Percentiles rank a stretch among this genome's conserved stretches.
These are phyloP conservation scores for Silene conica DNA, from an alignment of 148 eudicot genomes.

Conservation along the genomic window DNA sequence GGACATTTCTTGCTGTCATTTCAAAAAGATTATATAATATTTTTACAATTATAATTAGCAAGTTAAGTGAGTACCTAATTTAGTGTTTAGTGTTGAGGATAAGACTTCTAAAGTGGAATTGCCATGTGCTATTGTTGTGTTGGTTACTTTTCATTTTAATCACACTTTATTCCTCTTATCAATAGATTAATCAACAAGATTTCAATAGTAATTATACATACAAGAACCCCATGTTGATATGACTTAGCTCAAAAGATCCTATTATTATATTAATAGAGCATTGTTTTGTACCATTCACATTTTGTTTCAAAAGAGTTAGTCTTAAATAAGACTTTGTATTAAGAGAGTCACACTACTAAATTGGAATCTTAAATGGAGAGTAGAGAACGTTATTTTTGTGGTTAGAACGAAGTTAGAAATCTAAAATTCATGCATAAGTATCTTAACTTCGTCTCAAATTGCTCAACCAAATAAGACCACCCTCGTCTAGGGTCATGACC, in stretches of 20 bases:
- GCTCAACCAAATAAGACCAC: too few relatives aligned
- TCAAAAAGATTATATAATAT: background rate
- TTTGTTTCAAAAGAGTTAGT: too few relatives aligned
- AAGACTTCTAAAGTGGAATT: slow-evolving; percentile 16
- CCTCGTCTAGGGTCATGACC: too few relatives aligned
- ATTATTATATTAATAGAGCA: background rate
- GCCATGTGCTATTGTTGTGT: slow-evolving; percentile 28
- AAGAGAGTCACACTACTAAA: too few relatives aligned
- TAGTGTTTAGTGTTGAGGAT: slow-evolving; percentile 18
- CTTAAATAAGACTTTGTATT: too few relatives aligned
- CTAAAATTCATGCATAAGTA: too few relatives aligned
- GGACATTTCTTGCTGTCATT: slow-evolving; percentile 24
- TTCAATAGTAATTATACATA: slow-evolving; percentile 11
- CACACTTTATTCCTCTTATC: background rate
- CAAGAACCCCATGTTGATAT: background rate
- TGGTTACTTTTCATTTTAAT: slow-evolving; percentile 16
- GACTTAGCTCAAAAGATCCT: background rate
- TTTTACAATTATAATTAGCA: background rate
- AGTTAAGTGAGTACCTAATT: slow-evolving; percentile 25
- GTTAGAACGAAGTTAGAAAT: too few relatives aligned
- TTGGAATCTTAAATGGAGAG: too few relatives aligned
- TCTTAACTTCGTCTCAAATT: too few relatives aligned
- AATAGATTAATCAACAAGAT: slow-evolving; percentile 16
- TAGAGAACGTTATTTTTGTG: too few relatives aligned
- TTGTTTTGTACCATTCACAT: too few relatives aligned